phyloP scores from a whole-genome alignment of 148 eudicot genomes.

The Silene uniflora region DNA sequence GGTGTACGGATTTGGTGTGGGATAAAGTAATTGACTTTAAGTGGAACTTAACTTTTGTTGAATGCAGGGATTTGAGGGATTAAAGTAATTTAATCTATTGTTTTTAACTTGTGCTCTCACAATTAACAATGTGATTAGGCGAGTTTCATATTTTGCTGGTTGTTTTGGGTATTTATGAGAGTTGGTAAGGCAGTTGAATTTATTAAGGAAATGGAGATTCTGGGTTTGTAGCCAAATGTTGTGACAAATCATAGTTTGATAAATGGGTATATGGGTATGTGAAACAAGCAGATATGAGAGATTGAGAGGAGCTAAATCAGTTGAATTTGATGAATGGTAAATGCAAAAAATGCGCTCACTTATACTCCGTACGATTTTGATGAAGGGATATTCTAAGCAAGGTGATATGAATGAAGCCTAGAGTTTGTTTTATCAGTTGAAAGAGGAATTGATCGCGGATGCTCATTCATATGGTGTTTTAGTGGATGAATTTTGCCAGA shows the following conservation, averaged over 20 bases:
- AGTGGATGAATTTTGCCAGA: conserved; percentile 60
- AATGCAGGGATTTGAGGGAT: conserved; percentile 31
- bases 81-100: conserved; percentile 13
- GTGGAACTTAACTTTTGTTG: conserved; percentile 18
- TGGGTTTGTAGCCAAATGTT: conserved; percentile 24
- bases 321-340: conserved; percentile 53
- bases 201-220: no score
- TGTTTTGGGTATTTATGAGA: neutral
- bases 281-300: conserved; percentile 27
- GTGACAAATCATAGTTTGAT: conserved; percentile 40
- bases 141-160: conserved; percentile 20
- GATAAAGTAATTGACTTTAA: conserved; percentile 10
- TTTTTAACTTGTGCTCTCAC: neutral
- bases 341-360: conserved; percentile 40
- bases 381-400: conserved; percentile 65
- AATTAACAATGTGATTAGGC: conserved; percentile 40
- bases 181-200: no score
- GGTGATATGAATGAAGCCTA: conserved; percentile 60
- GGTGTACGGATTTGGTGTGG: conserved; percentile 18
- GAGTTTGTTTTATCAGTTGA: conserved; percentile 47
- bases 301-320: conserved; percentile 39
- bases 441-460: conserved; percentile 40
- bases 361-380: conserved; percentile 53
- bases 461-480: conserved; percentile 54
- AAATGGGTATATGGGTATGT: conserved; percentile 43